Conservation (phyloP, 2,329 filamentous ascomycete genomes). For the Chrysoporthe austroafricana region DNA sequence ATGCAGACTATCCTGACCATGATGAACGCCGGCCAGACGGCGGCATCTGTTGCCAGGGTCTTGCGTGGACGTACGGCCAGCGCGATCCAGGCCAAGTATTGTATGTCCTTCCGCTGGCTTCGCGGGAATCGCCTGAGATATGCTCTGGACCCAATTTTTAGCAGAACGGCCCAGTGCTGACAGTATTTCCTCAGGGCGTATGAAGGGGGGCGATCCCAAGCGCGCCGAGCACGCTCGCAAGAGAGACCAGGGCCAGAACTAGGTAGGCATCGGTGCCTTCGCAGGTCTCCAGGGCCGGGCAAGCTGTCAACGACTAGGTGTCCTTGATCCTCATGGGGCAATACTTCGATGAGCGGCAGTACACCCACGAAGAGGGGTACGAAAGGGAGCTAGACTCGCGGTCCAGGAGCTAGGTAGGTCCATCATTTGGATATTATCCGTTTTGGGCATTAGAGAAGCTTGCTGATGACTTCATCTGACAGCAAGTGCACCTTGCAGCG, state of each 20-base stretch:
- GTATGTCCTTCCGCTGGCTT: neutral
- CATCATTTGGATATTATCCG: neutral
- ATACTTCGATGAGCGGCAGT: neutral
- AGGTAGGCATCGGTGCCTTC: neutral
- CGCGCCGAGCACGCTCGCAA: neutral
- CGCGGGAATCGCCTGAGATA: neutral
- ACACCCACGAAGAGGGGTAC: neutral
- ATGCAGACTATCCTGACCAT: neutral
- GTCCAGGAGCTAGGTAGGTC: neutral
- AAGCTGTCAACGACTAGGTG: neutral
- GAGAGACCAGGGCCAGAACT: neutral
- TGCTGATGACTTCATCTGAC: neutral
- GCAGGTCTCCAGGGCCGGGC: neutral
- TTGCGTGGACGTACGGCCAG: neutral
- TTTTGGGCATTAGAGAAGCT: neutral
- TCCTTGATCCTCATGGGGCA: neutral
- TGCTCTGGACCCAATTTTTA: neutral
- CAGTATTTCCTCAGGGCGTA: neutral
- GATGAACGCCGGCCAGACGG: neutral
- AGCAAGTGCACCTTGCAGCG: neutral
- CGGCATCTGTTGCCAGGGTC: neutral
- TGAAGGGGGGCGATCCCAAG: neutral
- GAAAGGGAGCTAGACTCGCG: neutral
- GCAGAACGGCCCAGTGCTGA: neutral
- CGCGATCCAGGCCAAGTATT: slow-evolving; percentile 1